Evolutionary conservation across 805 yeast species (phyloP).

Genomic region (Kodamaea laetipori): DNA sequence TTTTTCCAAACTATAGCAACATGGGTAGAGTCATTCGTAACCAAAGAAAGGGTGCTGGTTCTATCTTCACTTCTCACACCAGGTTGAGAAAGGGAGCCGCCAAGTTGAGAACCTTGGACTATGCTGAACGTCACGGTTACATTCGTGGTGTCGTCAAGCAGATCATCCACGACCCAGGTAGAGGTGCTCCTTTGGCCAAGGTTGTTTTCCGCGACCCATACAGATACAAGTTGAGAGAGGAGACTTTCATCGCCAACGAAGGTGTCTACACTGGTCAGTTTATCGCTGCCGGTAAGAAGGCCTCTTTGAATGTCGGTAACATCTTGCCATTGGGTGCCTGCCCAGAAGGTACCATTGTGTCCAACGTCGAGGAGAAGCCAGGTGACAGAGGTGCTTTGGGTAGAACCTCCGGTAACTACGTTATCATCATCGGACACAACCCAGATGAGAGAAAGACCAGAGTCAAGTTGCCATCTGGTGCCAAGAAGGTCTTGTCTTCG

Average conservation of each 20-base stretch:
- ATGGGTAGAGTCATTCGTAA: conserved; percentile 99
- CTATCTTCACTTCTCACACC: conserved; percentile 99
- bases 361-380: conserved; percentile 97
- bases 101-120: conserved; percentile 98
- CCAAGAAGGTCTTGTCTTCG: conserved; percentile 93
- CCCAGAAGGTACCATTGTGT: conserved; percentile 99
- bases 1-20: conserved; percentile 9
- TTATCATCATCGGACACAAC: conserved; percentile 98
- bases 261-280: conserved; percentile 99
- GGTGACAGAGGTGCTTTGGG: conserved; percentile 99
- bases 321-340: conserved; percentile 94
- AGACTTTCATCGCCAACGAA: conserved; percentile 98
- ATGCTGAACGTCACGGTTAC: conserved; percentile 99
- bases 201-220: conserved; percentile 99
- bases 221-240: conserved; percentile 97
- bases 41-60: conserved; percentile 99
- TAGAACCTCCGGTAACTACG: conserved; percentile 99
- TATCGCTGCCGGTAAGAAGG: conserved; percentile 98
- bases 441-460: conserved; percentile 98
- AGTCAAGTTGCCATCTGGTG: conserved; percentile 98
- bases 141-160: conserved; percentile 98
- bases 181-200: conserved; percentile 98
- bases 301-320: conserved; percentile 96
- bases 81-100: conserved; percentile 99
- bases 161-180: conserved; percentile 98